Base-by-base conservation (phyloP, 2,329 filamentous ascomycete species). In the Phialophora verrucosa region DNA sequence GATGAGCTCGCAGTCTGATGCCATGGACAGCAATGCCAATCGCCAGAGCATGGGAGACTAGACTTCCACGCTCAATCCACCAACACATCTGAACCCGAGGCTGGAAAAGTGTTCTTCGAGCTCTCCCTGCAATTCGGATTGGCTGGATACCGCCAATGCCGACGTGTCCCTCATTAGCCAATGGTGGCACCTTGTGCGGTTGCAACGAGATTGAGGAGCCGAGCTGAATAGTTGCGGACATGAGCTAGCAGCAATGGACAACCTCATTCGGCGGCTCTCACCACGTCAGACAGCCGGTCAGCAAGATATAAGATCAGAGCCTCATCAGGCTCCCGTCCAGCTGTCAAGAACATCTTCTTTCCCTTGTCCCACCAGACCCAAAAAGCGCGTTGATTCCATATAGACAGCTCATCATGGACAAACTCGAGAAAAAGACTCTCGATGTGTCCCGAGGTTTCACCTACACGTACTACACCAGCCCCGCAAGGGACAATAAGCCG, bases 401-500 rank as follows among this genome's bases (percentile, higher is more conserved):
- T 32, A 32, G 25, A 23, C n/a, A 17, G 25, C 20, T 7, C 59
- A 56, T 27, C 17, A 65, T 65, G 63, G 63, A 65, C 31, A 23
- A 47, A n/a, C 58, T 68, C 42, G 58, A 64, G 58, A 56, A 65
- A 54, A 68, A 62, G 38, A 65, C 51, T 2, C 57, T 68, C 23
- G 27, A 68, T 7, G 65, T 68, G 57, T 62, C 65, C 10, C 62
- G 65, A 10, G 62, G 65, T 31, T 65, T 66, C 66, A 78, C 73
- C 17, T 83, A 83, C 71, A 76, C 75, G 6, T 83, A 81, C 73
- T 81, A 82, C 17, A 73, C 75, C 29, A 70, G 73, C 47, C 25
- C 51, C n/a, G 62, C 59, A 47, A 67, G 71, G 59, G 70, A 51
- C 23, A 54, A 71, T 65, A 53, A 38, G 12, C 73, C 75, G 1